Evolutionary conservation across 768 basidiomycete genomes (phyloP).

Genomic region (Boletus reticuloceps): DNA sequence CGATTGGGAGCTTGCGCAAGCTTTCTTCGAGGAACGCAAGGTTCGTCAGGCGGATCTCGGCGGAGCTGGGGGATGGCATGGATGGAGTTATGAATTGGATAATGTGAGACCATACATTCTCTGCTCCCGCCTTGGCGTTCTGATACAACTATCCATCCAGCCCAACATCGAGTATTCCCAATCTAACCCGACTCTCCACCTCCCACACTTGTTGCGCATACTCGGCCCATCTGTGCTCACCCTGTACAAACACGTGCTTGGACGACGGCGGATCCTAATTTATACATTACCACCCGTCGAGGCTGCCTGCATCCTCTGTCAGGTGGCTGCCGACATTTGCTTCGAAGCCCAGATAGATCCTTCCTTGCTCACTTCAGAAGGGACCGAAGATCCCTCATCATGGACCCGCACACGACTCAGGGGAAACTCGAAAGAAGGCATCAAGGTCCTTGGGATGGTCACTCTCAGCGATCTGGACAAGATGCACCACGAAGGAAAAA

Average conservation of each 20-base stretch:
- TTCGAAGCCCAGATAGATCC: constrained; percentile 44
- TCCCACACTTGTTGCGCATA: constrained; percentile 72
- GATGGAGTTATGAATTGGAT: constrained; percentile 68
- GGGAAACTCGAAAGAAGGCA: constrained; percentile 47
- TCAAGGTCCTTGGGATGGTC: constrained; percentile 76
- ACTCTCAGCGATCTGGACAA: constrained; percentile 72
- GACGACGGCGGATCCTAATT: constrained; percentile 71
- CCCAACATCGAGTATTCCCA: constrained; percentile 21
- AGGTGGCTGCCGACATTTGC: constrained; percentile 60
- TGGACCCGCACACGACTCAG: constrained; percentile 31
- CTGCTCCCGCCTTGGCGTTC: neutral
- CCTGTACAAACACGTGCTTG: constrained; percentile 75
- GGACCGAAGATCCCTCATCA: constrained; percentile 26
- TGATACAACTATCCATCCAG: constrained; percentile 20
- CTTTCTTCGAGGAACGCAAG: constrained; percentile 66
- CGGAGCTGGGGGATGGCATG: constrained; percentile 59
- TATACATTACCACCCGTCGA: constrained; percentile 81
- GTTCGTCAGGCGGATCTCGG: constrained; percentile 48
- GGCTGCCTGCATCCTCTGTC: constrained; percentile 68
- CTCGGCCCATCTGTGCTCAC: constrained; percentile 78
- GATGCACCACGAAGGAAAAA: constrained; percentile 52
- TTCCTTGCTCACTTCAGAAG: constrained; percentile 18
- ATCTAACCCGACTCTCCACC: constrained; percentile 60
- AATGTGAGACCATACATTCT: constrained; percentile 35
- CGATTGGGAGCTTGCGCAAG: constrained; percentile 61